A percentile compares a stretch with the other conserved stretches of the same genome.
These are phyloP conservation scores for Aspergillus quadricinctus DNA, from an alignment of 2,329 filamentous ascomycete species.

Conservation along the genomic window DNA sequence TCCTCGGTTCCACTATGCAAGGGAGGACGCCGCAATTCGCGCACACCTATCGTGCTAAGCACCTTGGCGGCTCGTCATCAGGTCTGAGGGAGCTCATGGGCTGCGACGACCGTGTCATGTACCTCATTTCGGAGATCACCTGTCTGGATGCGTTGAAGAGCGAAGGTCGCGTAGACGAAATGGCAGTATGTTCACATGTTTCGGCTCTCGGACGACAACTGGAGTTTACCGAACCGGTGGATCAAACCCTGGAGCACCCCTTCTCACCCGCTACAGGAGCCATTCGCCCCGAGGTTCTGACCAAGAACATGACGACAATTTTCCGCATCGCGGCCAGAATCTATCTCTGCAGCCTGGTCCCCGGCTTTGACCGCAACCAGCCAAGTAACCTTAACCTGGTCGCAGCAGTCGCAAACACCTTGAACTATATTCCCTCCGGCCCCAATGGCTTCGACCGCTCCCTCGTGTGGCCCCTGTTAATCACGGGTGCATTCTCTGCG, in stretches of 20 bases:
- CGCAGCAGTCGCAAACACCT: conserved; percentile 68
- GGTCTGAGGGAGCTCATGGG: conserved; percentile 93
- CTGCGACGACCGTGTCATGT: conserved; percentile 96
- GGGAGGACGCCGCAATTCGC: conserved; percentile 83
- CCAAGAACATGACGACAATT: conserved; percentile 80
- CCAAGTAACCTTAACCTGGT: conserved; percentile 71
- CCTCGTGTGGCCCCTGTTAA: conserved; percentile 87
- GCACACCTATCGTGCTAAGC: conserved; percentile 92
- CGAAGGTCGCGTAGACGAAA: conserved; percentile 73
- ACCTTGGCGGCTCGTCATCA: conserved; percentile 61
- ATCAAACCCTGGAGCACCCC: conserved; percentile 57
- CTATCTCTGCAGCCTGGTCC: conserved; percentile 93
- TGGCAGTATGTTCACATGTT: conserved; percentile 83
- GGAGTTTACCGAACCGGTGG: conserved; percentile 68
- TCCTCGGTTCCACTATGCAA: conserved; percentile 88
- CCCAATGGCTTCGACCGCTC: conserved; percentile 81
- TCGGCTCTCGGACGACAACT: conserved; percentile 83
- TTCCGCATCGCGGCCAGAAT: conserved; percentile 92
- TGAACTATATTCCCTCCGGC: conserved; percentile 79
- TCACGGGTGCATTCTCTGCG: conserved; percentile 74
- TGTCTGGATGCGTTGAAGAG: conserved; percentile 87
- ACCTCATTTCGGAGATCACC: conserved; percentile 93
- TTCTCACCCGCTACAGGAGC: conserved; percentile 59
- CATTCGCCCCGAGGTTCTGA: conserved; percentile 76
- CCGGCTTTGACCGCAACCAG: conserved; percentile 75